Evolutionary conservation across 2,329 filamentous ascomycete genomes (phyloP).

Genomic region (Calonectria multiphialidica): DNA sequence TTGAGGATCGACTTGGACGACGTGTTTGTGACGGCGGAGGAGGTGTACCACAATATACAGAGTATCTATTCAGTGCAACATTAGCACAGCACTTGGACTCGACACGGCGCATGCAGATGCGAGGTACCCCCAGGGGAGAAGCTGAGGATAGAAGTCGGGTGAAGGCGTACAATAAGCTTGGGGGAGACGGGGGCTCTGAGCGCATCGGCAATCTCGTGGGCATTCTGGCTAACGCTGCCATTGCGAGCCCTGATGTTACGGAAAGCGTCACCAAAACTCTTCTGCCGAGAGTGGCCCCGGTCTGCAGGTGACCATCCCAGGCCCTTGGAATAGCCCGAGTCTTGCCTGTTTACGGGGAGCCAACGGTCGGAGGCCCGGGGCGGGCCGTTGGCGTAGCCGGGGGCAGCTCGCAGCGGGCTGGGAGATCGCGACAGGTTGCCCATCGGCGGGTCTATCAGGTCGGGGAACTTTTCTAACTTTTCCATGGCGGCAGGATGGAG

Average conservation of each 20-base stretch:
- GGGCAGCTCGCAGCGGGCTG: slow-evolving; percentile 43
- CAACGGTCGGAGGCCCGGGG: slow-evolving; percentile 46
- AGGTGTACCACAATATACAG: slow-evolving; percentile 93
- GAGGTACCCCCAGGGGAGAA: neutral
- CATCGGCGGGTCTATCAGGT: slow-evolving; percentile 59
- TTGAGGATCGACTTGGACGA: slow-evolving; percentile 98
- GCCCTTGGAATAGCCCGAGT: slow-evolving; percentile 30
- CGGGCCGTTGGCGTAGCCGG: slow-evolving; percentile 44
- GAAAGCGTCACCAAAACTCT: slow-evolving; percentile 91
- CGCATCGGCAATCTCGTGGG: slow-evolving; percentile 91
- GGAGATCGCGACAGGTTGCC: slow-evolving; percentile 43
- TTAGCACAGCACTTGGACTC: slow-evolving; percentile 37
- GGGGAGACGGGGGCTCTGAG: slow-evolving; percentile 91
- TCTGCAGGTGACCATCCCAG: slow-evolving; percentile 46
- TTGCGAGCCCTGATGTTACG: slow-evolving; percentile 83
- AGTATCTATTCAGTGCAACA: slow-evolving; percentile 70
- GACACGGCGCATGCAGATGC: slow-evolving; percentile 9
- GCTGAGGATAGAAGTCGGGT: neutral
- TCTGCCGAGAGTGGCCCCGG: slow-evolving; percentile 77
- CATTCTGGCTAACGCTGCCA: slow-evolving; percentile 91
- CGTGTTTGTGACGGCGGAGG: slow-evolving; percentile 95
- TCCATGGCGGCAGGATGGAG: slow-evolving; percentile 37
- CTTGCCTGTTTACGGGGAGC: slow-evolving; percentile 42
- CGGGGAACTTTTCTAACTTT: slow-evolving; percentile 69
- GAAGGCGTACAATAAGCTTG: slow-evolving; percentile 78